Base-by-base conservation (phyloP, 192 early-diverging fungal species). In the Dissophora ornata region DNA sequence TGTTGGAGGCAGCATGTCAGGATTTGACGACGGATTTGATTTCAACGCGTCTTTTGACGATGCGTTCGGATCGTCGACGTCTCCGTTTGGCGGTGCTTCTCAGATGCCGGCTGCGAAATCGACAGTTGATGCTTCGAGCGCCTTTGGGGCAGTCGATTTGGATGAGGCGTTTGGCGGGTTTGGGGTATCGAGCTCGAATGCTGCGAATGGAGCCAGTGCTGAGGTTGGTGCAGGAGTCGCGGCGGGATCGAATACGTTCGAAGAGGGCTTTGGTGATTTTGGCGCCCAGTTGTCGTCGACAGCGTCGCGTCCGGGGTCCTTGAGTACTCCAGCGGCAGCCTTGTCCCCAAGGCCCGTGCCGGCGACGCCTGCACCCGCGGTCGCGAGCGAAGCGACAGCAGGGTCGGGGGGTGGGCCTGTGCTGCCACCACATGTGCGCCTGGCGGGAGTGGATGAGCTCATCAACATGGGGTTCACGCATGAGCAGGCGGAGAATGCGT, bases 131-230 rank as follows among this genome's bases (percentile, higher is more conserved):
- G 44, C 41, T 2, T 57, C 64, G 0, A 12, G 29, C 19, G 34
- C 54, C 2, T 53, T 33, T 22, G 38, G 41, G 11, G 21, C 58
- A 3, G 38, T 62, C 10, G 64, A 77, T 50, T 19, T 77, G 38
- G 73, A 77, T 62, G 73, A 62, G 22, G 73, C 73, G 2, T 77
- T 77, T 57, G 73, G 73, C 5, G 73, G 58, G 57, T 77, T 77
- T 51, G 63, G 57, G 18, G 36, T 32, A 0, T 33, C 52, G 9
- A 8, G 40, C 29, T 18, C 32, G 10, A 36, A 24, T 28, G 16
- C 44, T 1, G 40, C 33, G 7, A 24, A 29, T n/a, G 2, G 28
- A 11, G 16, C 26, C 4, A 2, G 16, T 13, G 29, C 52, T 16
- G 9, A 9, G n/a, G 16, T 29, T 1, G 32, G 24, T 46, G 58